Conservation (phyloP, 805 yeast genomes). For the Hyphopichia homilentoma region DNA sequence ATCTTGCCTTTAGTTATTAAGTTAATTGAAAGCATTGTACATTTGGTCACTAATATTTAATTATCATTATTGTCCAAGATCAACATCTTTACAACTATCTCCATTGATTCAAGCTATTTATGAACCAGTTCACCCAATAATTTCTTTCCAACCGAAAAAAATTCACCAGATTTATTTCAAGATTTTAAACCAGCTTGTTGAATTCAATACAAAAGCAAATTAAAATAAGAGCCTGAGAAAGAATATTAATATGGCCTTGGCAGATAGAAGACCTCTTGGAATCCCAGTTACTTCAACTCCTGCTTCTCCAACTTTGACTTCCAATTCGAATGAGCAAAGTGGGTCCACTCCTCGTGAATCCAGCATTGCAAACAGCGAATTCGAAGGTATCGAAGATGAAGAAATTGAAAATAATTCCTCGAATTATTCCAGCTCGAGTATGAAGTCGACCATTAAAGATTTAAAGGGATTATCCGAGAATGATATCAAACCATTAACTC, state of each 20-base stretch:
- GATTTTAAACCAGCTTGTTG: too few relatives aligned
- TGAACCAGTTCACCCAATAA: too few relatives aligned
- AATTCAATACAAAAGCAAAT: too few relatives aligned
- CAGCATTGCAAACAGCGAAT: constrained; percentile 11
- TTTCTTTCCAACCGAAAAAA: too few relatives aligned
- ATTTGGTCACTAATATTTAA: too few relatives aligned
- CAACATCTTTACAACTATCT: too few relatives aligned
- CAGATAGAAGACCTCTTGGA: constrained; percentile 62
- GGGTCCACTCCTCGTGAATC: constrained; percentile 23
- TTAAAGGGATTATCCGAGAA: constrained; percentile 14
- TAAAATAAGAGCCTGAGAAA: too few relatives aligned
- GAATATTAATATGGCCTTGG: constrained; percentile 54
- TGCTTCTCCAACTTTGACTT: constrained; percentile 41
- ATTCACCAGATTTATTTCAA: neutral
- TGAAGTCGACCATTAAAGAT: constrained; percentile 13
- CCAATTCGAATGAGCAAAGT: too few relatives aligned
- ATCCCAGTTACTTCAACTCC: constrained; percentile 49
- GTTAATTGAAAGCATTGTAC: too few relatives aligned
- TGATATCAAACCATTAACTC: constrained; percentile 19
- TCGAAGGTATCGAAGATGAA: constrained; percentile 19
- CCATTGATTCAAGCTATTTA: too few relatives aligned
- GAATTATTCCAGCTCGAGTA: constrained; percentile 5
- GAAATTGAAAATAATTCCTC: constrained; percentile 17
- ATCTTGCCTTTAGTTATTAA: too few relatives aligned
- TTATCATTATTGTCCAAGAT: too few relatives aligned